Evolutionary conservation across 179 eudicot genomes (phyloP).

Genomic region (Beta macrorhiza): DNA sequence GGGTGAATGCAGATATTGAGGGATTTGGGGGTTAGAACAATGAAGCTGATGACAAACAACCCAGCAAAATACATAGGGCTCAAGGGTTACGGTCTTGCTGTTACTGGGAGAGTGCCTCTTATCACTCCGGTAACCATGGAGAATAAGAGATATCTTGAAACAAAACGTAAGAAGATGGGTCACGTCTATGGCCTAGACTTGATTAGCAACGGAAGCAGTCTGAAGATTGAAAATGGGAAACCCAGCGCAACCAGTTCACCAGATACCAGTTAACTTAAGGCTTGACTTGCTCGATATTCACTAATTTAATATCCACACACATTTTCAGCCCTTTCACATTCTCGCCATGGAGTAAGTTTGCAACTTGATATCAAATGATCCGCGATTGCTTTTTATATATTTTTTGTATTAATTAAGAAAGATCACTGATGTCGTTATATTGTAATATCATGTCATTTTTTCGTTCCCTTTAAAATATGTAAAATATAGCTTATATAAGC

Average conservation of each 20-base stretch:
- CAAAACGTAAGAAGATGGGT: conserved; percentile 81
- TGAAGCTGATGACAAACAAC: conserved; percentile 92
- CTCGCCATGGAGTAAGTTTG: background rate
- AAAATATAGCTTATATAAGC: conserved; percentile 6
- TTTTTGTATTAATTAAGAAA: conserved; percentile 11
- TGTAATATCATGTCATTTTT: conserved; percentile 21
- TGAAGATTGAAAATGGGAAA: conserved; percentile 26
- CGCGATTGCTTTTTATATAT: background rate
- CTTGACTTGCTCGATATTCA: background rate
- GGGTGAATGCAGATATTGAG: conserved; percentile 59
- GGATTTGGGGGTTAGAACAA: conserved; percentile 81
- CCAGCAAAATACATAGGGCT: conserved; percentile 78
- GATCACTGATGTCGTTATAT: background rate
- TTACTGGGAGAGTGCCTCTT: conserved; percentile 74
- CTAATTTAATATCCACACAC: background rate
- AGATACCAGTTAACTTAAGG: background rate
- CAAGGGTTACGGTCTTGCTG: conserved; percentile 76
- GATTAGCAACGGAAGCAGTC: conserved; percentile 21
- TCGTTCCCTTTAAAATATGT: conserved; percentile 14
- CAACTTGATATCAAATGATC: background rate
- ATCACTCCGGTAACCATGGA: conserved; percentile 71
- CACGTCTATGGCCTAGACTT: conserved; percentile 52
- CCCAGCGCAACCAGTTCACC: conserved; percentile 11
- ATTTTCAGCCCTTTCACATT: background rate
- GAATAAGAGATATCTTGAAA: conserved; percentile 73